Evolutionary conservation across 352 stramenopile genomes (phyloP), one percentile per base, ranked within the genome.

Genomic region (Saprolegnia diclina): DNA sequence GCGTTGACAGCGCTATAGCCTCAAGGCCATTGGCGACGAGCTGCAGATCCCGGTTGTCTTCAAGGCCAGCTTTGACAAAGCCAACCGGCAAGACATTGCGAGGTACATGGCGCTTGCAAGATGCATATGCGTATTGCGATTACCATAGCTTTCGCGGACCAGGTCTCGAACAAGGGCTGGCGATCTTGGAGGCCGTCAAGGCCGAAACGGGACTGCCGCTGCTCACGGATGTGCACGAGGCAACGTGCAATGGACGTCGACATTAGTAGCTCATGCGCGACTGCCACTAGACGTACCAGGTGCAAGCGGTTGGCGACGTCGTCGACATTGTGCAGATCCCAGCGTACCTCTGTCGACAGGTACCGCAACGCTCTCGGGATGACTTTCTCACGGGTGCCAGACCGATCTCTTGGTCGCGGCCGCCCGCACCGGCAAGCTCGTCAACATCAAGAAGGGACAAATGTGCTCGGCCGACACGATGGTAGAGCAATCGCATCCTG

Each of bases 11-110:
- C 26, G 22, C 48, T 67, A n/a, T 48, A 94, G 84, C 1, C 77
- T 94, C 35, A 76, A 73, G 14, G 48, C 65, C 14, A 71, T 94
- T 35, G 78, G 86, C 56, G 71, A 77, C 44, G 62, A 81, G 19
- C 71, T 92, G 37, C 52, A 83, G 42, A 91, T 94, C 64, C 85
- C 85, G 9, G 80, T 93, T 32, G 74, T 96, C 64, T 96, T 95
- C 76, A 96, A 96, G 65, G 86, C 85, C 0, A 95, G 87, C 65
- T 96, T 93, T 63, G 88, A 95, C 77, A 96, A 96, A 59, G 87
- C 88, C 32, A 95, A 96, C 64, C 84, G 88, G 13, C 87, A 94
- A 72, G 80, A 92, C 50, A 72, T 93, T 38, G 76, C 73, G 38
- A 84, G 79, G 74, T 81, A 70, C 24, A 48, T 16, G 3, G 4